Percentiles rank a stretch among this genome's conserved stretches.
These are phyloP conservation scores for Nothophaeocryptopus gaeumannii DNA, from an alignment of 2,329 filamentous ascomycete genomes.

Conservation along the genomic window DNA sequence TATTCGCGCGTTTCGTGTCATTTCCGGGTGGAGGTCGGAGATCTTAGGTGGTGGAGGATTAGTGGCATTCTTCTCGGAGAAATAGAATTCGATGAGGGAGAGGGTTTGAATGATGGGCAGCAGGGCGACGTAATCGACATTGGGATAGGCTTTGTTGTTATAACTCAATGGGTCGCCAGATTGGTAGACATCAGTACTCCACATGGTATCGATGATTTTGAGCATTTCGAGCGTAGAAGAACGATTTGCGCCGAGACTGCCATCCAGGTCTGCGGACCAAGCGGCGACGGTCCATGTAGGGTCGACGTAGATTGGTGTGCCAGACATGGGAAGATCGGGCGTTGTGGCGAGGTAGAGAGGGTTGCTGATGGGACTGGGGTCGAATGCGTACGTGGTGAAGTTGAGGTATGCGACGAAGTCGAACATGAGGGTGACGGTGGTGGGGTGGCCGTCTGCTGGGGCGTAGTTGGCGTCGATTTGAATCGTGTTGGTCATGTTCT, in stretches of 20 bases:
- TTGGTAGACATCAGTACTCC: not conserved
- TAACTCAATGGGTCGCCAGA: not conserved
- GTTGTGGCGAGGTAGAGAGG: conserved; percentile 1
- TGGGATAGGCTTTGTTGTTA: not conserved
- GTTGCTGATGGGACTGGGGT: conserved; percentile 20
- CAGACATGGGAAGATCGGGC: not conserved
- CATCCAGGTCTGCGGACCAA: conserved; percentile 23
- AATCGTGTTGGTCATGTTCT: conserved; percentile 12
- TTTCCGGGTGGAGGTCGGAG: not conserved
- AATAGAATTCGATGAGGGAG: conserved; percentile 5
- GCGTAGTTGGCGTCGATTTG: conserved; percentile 4
- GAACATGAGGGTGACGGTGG: conserved; percentile 4
- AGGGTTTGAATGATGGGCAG: conserved; percentile 8
- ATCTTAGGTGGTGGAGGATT: not conserved
- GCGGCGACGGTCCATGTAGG: conserved; percentile 31
- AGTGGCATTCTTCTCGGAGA: not conserved
- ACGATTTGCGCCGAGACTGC: conserved; percentile 7
- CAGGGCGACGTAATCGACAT: conserved; percentile 2
- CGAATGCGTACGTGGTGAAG: conserved; percentile 26
- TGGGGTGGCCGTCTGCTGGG: not conserved
- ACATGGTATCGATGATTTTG: not conserved
- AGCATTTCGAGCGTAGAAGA: not conserved
- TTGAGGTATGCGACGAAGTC: conserved; percentile 16
- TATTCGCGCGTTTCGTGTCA: not conserved
- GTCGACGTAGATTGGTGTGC: conserved; percentile 11